phyloP scores from a whole-genome alignment of 2,329 filamentous ascomycete genomes.

The Davidsoniella eucalypti region DNA sequence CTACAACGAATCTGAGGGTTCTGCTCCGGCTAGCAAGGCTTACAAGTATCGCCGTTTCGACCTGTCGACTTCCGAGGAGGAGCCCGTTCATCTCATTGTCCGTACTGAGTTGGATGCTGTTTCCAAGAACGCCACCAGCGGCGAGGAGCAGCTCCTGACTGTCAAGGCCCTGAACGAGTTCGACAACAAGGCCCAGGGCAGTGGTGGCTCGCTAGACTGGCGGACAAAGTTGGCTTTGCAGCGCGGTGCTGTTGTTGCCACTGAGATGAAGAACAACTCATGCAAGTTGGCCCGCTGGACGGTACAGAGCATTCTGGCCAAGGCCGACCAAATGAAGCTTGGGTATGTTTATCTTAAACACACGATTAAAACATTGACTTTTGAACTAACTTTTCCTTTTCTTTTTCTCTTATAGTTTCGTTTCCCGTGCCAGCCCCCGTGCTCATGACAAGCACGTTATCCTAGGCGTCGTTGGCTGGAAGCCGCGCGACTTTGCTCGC shows the following conservation, averaged over 20 bases:
- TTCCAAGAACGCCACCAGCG: constrained; percentile 82
- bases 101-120: constrained; percentile 91
- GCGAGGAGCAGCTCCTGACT: constrained; percentile 79
- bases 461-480: constrained; percentile 91
- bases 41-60: constrained; percentile 99
- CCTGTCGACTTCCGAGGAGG: constrained; percentile 83
- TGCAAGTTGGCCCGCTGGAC: constrained; percentile 98
- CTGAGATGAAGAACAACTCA: constrained; percentile 99
- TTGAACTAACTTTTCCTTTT: constrained; percentile 17
- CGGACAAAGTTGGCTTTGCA: constrained; percentile 84
- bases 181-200: constrained; percentile 92
- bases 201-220: constrained; percentile 92
- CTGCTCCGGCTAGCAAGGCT: constrained; percentile 81
- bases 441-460: constrained; percentile 87
- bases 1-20: constrained; percentile 87
- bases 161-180: constrained; percentile 98
- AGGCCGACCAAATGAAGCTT: constrained; percentile 97
- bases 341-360: constrained; percentile 41
- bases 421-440: constrained; percentile 86
- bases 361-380: neutral
- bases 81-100: constrained; percentile 83
- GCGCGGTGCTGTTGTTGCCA: constrained; percentile 91
- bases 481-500: constrained; percentile 86
- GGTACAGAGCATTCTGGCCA: constrained; percentile 87
- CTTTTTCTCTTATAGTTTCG: constrained; percentile 46